Percentiles rank a stretch among this genome's conserved stretches.
Conservation (phyloP, 192 early-diverging fungal genomes). For the Gonapodya prolifera region DNA sequence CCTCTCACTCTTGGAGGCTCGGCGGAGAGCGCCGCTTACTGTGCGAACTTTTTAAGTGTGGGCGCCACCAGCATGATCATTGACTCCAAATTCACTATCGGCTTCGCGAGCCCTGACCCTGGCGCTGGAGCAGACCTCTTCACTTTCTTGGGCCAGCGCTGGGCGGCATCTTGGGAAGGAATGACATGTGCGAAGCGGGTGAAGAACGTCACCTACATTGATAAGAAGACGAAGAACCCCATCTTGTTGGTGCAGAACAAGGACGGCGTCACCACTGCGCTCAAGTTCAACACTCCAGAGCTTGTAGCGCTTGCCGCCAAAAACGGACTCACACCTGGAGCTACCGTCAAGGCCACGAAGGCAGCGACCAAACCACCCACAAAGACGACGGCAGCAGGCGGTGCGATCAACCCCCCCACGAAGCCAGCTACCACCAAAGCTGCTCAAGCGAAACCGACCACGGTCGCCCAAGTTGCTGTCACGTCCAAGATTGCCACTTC, state of each 20-base stretch:
- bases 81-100: background rate
- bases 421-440: background rate
- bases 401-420: background rate
- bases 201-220: background rate
- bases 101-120: constrained; percentile 7
- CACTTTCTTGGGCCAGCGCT: constrained; percentile 11
- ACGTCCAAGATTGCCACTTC: background rate
- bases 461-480: background rate
- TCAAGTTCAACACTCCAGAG: background rate
- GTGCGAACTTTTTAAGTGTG: background rate
- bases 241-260: background rate
- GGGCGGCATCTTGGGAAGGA: background rate
- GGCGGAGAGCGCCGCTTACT: constrained; percentile 4
- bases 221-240: background rate
- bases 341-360: background rate
- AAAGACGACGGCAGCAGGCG: background rate
- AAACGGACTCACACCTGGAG: background rate
- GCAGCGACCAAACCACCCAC: background rate
- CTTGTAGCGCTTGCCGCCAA: background rate
- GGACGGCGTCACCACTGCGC: background rate
- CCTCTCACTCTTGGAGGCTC: background rate
- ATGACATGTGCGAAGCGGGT: background rate
- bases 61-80: constrained; percentile 3
- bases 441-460: background rate
- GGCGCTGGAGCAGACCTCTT: constrained; percentile 1